A percentile compares a stretch with the other conserved stretches of the same genome.
These are phyloP conservation scores for Phytophthora lateralis DNA, from an alignment of 352 stramenopile species.

Conservation along the genomic window DNA sequence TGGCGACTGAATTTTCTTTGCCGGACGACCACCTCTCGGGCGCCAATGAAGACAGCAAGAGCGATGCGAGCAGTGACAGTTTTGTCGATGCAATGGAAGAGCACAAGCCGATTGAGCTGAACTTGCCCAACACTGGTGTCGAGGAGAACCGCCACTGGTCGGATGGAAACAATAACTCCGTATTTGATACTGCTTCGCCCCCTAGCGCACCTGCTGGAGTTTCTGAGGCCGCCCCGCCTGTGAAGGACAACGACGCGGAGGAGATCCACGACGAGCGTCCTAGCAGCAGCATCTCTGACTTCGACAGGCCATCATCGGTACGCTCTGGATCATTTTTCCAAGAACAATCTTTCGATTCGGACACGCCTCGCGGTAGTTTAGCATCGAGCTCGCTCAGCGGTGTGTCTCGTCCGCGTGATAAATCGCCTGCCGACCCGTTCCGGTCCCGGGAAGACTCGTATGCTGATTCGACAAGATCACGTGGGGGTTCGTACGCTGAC, in stretches of 20 bases:
- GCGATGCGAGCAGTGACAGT: slow-evolving; percentile 36
- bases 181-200: slow-evolving; percentile 10
- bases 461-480: slow-evolving; percentile 27
- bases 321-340: slow-evolving; percentile 40
- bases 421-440: slow-evolving; percentile 22
- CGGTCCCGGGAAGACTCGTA: slow-evolving; percentile 37
- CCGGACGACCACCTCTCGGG: slow-evolving; percentile 16
- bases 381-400: slow-evolving; percentile 35
- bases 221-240: not conserved
- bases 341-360: slow-evolving; percentile 42
- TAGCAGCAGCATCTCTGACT: slow-evolving; percentile 41
- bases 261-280: slow-evolving; percentile 19
- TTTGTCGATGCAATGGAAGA: slow-evolving; percentile 42
- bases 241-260: slow-evolving; percentile 2
- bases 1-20: slow-evolving; percentile 24
- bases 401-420: slow-evolving; percentile 20
- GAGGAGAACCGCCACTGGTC: slow-evolving; percentile 18
- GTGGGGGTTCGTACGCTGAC: slow-evolving; percentile 33
- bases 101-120: slow-evolving; percentile 17
- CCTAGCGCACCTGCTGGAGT: not conserved
- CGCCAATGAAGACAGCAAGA: slow-evolving; percentile 24
- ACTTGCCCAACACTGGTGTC: slow-evolving; percentile 1
- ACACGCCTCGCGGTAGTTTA: slow-evolving; percentile 41
- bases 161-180: slow-evolving; percentile 9
- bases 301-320: slow-evolving; percentile 34